Evolutionary conservation across 805 yeast species (phyloP), one percentile per base, ranked within the genome.

Genomic region (Isabelozyma rhagii): DNA sequence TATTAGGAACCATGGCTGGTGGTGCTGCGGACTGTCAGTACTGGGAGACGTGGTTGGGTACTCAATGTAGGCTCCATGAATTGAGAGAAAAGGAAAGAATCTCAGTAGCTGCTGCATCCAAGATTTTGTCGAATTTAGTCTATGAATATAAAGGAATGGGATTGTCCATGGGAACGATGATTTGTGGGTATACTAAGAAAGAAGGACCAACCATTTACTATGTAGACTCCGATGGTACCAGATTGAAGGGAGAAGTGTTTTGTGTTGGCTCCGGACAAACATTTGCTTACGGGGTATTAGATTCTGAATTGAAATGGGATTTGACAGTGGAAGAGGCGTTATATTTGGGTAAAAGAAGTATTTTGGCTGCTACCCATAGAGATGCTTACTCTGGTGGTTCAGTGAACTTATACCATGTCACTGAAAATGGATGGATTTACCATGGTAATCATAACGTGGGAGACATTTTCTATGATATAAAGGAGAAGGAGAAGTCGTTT

Each of bases 241-340:
- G 99, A 71, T 77, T 94, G 63, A 85, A 89, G 67, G 99, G 99
- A 49, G 97, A 93, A 64, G 60, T 92, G 55, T 94, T 94, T 72
- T 90, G 97, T 77, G 99, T 94, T 31, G 99, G 99, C 44, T 93
- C 98, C 1, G 99, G 99, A 71, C 99, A 94, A 75, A 94, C 99
- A 1, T 94, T 94, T 72, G 99, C 99, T 8, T 94, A 94, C 64
- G 99, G 99, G 79, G 99, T 94, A 18, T 78, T 94, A 56, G 99
- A 94, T 68, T 83, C 96, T 34, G 92, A 89, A 60, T 89, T 90
- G 72, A 81, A 79, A 60, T 91, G 97, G 97, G 97, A 94, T 63
- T 72, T 94, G 54, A 67, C 89, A 1, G 93, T 89, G 3, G 98
- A 94, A 55, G 98, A 94, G 55, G 98, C 98, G 3, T 79, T 94